Base-by-base conservation (phyloP, 2,329 filamentous ascomycete genomes). In the Tolypocladium capitatum region DNA sequence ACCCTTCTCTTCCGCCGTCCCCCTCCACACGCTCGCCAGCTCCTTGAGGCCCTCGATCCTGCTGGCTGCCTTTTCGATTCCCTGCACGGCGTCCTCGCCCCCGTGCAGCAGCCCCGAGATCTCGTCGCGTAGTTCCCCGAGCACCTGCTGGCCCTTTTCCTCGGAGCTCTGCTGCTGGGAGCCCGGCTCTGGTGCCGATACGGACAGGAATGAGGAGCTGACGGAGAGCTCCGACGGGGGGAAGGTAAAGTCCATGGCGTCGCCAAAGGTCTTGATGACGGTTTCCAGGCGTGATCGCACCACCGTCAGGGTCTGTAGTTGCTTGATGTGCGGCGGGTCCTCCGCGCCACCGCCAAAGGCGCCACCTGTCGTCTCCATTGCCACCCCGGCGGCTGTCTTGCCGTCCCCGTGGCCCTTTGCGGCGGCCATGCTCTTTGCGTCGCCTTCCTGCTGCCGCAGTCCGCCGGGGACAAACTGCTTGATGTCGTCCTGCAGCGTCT, bases 231-330 rank as follows among this genome's bases (percentile, higher is more conserved):
- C 89, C 0, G 86, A 94, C 0, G 91, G 90, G 1, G 91, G 87
- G 45, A 96, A 80, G 1, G 87, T 84, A 75, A 94, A 97, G 56
- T 94, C 84, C 86, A 97, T 95, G 31, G 92, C 91, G 57, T 94
- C 84, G 36, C 90, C 91, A 63, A 98, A 98, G 1, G 83, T 84
- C 63, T 86, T 85, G 59, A 97, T 89, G 24, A 97, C 90, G 1
- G 81, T 77, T 54, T 97, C 90, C 16, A 98, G 75, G n/a, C 89
- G 84, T 2, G 79, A 70, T 45, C 90, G 85, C 28, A 97, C 88
- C 38, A 84, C 76, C 4, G 84, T 86, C 34, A 98, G 73, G 14
- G 84, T 94, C 55, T 86, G 85, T 48, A 98, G 74, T 54, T 89
- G 83, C 46, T 76, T 76, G 53, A 96, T 83, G 63, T 84, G 87